phyloP scores from a whole-genome alignment of 2,329 filamentous ascomycete species.

The Epichloe hybrida region DNA sequence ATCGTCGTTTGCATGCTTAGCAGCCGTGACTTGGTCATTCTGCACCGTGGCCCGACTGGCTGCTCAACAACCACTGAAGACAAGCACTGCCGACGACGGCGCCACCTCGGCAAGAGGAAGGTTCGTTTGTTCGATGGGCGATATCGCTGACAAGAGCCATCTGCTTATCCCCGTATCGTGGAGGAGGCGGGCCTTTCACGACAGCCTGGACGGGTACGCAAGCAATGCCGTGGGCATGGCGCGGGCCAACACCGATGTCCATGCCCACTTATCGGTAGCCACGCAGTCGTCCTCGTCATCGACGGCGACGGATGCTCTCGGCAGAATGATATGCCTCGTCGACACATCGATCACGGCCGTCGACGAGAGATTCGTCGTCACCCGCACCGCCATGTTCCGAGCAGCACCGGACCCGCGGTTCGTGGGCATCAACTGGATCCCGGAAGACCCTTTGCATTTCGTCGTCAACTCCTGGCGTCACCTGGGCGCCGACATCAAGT shows the following conservation, averaged over 20 bases:
- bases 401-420: slow-evolving; percentile 25
- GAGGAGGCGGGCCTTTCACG: slow-evolving; percentile 21
- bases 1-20: slow-evolving; percentile 27
- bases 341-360: slow-evolving; percentile 16
- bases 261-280: slow-evolving; percentile 9
- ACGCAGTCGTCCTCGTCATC: not conserved
- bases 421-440: slow-evolving; percentile 27
- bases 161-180: slow-evolving; percentile 30
- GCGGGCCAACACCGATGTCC: slow-evolving; percentile 15
- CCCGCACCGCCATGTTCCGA: slow-evolving; percentile 23
- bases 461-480: slow-evolving; percentile 32
- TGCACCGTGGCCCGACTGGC: slow-evolving; percentile 20
- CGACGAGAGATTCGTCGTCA: slow-evolving; percentile 26
- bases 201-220: slow-evolving; percentile 20
- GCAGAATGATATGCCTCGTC: slow-evolving; percentile 16
- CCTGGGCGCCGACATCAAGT: slow-evolving; percentile 28
- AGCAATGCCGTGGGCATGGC: slow-evolving; percentile 29
- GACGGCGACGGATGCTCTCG: slow-evolving; percentile 11
- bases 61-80: not conserved
- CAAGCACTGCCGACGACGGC: not conserved
- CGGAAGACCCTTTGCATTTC: slow-evolving; percentile 24
- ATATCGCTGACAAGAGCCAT: slow-evolving; percentile 7
- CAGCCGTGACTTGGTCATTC: slow-evolving; percentile 27
- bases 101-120: not conserved
- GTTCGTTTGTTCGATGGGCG: not conserved